Conservation (phyloP, 2,329 filamentous ascomycete genomes). For the Thielaviopsis euricoi region DNA sequence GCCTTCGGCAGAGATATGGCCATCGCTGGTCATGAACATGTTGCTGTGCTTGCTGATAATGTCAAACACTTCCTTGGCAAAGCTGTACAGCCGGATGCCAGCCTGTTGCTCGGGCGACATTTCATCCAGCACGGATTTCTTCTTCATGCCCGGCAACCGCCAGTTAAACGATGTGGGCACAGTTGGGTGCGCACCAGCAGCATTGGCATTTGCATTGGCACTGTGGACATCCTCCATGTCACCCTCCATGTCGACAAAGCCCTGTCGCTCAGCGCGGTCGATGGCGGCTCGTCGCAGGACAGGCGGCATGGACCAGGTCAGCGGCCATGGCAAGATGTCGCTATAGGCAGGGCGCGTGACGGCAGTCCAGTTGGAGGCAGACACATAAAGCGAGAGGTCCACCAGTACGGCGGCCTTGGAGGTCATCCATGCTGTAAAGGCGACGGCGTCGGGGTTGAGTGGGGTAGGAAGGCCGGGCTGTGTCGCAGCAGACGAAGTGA, state of each 20-base stretch:
- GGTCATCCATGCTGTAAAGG: slow-evolving; percentile 52
- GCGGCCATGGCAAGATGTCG: slow-evolving; percentile 63
- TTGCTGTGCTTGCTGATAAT: slow-evolving; percentile 22
- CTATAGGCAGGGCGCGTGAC: slow-evolving; percentile 69
- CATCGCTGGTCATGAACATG: slow-evolving; percentile 13
- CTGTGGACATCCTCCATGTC: slow-evolving; percentile 25
- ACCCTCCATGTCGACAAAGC: slow-evolving; percentile 50
- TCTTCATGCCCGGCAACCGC: slow-evolving; percentile 20
- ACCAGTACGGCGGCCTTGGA: slow-evolving; percentile 61
- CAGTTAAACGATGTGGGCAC: slow-evolving; percentile 25
- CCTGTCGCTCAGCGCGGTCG: slow-evolving; percentile 50
- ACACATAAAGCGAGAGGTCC: slow-evolving; percentile 79
- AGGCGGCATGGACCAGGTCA: slow-evolving; percentile 74
- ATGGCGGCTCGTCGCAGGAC: slow-evolving; percentile 54
- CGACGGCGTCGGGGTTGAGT: slow-evolving; percentile 31
- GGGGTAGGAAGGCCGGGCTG: slow-evolving; percentile 20
- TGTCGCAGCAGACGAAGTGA: slow-evolving; percentile 24
- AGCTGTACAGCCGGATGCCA: slow-evolving; percentile 58
- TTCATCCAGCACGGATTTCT: slow-evolving; percentile 42
- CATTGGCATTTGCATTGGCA: slow-evolving; percentile 21
- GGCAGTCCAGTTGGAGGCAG: slow-evolving; percentile 69
- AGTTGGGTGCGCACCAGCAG: slow-evolving; percentile 14
- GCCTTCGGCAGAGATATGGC: slow-evolving; percentile 35
- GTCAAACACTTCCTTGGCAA: slow-evolving; percentile 54
- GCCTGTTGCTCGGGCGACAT: slow-evolving; percentile 55